Percentiles rank a stretch among this genome's conserved stretches.
These are phyloP conservation scores for Linderina pennispora DNA, from an alignment of 192 early-diverging fungal species.

Conservation along the genomic window DNA sequence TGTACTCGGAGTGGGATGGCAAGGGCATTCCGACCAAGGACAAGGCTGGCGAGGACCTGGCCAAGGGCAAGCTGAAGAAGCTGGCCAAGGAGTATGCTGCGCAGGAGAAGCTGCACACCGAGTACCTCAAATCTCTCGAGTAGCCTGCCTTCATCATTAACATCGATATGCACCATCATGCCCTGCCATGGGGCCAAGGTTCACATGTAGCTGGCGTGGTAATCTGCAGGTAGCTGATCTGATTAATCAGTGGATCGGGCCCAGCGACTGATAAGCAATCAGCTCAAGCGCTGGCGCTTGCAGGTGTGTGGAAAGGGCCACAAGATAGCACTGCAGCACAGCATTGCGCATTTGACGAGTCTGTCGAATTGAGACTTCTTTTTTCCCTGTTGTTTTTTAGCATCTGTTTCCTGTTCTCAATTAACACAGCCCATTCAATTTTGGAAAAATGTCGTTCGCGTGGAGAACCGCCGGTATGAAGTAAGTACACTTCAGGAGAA, in stretches of 20 bases:
- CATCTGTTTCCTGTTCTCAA: neutral
- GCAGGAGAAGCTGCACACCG: conserved; percentile 85
- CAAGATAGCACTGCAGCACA: no score
- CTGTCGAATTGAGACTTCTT: neutral
- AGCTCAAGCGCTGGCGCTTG: no score
- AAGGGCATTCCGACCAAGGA: conserved; percentile 84
- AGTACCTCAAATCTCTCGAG: conserved; percentile 55
- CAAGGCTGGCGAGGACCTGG: conserved; percentile 70
- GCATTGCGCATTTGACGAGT: no score
- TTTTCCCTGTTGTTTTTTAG: neutral
- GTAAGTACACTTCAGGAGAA: conserved; percentile 13
- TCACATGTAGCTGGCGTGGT: no score
- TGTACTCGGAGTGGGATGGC: conserved; percentile 76
- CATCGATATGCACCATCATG: neutral
- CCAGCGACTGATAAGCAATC: no score
- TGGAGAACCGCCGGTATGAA: conserved; percentile 47
- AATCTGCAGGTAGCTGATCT: no score
- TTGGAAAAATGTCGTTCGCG: conserved; percentile 36
- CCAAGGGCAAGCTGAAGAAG: conserved; percentile 83
- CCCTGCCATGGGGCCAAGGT: no score
- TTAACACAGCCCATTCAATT: neutral
- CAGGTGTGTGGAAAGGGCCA: no score
- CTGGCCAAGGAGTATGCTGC: conserved; percentile 77
- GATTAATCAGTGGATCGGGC: no score
- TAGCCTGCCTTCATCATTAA: neutral